Conservation (phyloP, 2,329 filamentous ascomycete species). For the Cladophialophora yegresii region DNA sequence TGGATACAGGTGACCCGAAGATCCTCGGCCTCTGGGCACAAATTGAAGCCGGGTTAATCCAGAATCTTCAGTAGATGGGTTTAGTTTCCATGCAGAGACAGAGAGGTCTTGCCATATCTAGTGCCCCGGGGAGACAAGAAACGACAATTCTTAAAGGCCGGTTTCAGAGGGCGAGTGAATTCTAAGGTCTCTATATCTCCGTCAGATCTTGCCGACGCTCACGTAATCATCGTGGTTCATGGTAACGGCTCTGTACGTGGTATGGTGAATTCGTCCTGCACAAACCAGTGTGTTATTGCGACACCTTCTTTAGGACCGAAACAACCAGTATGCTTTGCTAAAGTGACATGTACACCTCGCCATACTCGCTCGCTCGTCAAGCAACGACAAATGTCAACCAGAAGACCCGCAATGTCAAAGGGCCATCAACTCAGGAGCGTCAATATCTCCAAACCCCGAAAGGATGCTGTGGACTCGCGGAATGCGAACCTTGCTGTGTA, state of each 20-base stretch:
- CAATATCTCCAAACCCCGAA: neutral
- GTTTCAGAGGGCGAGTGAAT: neutral
- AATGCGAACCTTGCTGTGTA: conserved; percentile 1
- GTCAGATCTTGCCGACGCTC: neutral
- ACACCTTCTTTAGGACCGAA: neutral
- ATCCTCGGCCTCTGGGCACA: conserved; percentile 36
- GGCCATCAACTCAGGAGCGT: neutral
- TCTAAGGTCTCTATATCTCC: neutral
- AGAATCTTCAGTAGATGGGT: conserved; percentile 19
- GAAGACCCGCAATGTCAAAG: neutral
- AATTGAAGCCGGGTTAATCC: conserved; percentile 32
- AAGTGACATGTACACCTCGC: neutral
- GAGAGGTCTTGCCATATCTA: neutral
- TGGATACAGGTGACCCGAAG: conserved; percentile 30
- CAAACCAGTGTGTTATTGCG: neutral
- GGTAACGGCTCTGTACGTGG: neutral
- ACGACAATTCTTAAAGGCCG: neutral
- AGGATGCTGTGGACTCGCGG: neutral
- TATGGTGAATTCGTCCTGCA: neutral
- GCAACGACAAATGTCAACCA: neutral
- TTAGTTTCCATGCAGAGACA: neutral
- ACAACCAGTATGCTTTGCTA: neutral
- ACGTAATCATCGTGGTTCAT: neutral
- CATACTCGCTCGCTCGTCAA: neutral
- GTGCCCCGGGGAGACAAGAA: neutral